Percentiles rank a stretch among this genome's conserved stretches.
Conservation (phyloP, 1,284 basidiomycete genomes). For the Schizopora paradoxa region DNA sequence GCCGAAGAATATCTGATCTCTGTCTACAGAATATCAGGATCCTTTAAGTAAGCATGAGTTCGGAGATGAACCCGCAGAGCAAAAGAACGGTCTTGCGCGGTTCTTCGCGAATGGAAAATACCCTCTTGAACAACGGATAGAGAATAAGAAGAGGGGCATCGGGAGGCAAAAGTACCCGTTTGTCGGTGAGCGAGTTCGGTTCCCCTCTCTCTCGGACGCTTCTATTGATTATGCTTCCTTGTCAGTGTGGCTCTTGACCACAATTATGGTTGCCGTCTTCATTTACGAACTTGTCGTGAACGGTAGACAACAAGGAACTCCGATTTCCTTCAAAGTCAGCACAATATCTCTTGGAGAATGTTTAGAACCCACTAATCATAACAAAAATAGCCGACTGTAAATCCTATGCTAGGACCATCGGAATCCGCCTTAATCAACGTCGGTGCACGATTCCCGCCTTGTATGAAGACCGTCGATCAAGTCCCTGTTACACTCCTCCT, state of each 20-base stretch:
- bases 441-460: conserved; percentile 89
- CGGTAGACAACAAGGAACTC: conserved; percentile 64
- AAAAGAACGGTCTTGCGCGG: conserved; percentile 34
- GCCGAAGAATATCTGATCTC: conserved; percentile 1
- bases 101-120: conserved; percentile 45
- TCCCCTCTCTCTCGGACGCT: neutral
- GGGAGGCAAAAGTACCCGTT: conserved; percentile 79
- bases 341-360: neutral
- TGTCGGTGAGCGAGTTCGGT: conserved; percentile 54
- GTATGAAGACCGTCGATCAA: conserved; percentile 71
- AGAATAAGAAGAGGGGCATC: conserved; percentile 78
- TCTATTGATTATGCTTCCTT: conserved; percentile 7
- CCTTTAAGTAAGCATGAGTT: conserved; percentile 31
- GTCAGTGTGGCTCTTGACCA: conserved; percentile 54
- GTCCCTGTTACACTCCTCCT: conserved; percentile 58
- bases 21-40: conserved; percentile 52
- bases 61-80: conserved; percentile 29
- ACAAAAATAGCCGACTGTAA: conserved; percentile 62
- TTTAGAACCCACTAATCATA: conserved; percentile 24
- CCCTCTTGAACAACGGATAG: conserved; percentile 78
- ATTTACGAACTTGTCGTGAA: conserved; percentile 80
- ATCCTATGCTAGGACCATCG: conserved; percentile 91
- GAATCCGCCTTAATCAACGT: conserved; percentile 80
- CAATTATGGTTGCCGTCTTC: conserved; percentile 66
- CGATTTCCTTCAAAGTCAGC: conserved; percentile 73